Percentiles rank a stretch among this genome's conserved stretches.
phyloP scores from a whole-genome alignment of 805 yeast genomes.

The Teunomyces pallodes region DNA sequence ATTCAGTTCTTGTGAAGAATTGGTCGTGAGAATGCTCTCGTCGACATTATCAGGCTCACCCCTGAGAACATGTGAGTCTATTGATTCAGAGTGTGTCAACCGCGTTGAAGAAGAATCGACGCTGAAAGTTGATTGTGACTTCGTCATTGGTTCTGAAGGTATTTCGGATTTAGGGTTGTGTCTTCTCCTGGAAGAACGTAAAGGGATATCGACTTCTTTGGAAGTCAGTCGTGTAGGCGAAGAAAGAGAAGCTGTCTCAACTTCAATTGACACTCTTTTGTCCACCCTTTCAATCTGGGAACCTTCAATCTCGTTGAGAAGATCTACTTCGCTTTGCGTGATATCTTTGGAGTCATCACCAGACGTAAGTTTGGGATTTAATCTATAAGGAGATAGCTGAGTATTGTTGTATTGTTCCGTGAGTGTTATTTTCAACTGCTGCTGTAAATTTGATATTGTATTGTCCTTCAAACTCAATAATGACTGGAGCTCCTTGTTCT shows the following conservation, averaged over 20 bases:
- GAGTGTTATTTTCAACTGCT: constrained; percentile 2
- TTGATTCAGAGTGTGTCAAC: constrained; percentile 2
- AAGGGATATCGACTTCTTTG: constrained; percentile 15
- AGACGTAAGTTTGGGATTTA: background rate
- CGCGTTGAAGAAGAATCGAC: background rate
- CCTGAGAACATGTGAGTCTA: background rate
- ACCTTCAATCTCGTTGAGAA: background rate
- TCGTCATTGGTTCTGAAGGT: background rate
- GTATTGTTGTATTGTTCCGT: constrained; percentile 1
- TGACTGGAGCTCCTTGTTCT: constrained; percentile 33
- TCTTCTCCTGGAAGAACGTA: constrained; percentile 21
- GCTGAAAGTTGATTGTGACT: constrained; percentile 1
- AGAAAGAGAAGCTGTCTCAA: background rate
- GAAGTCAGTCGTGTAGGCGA: constrained; percentile 2
- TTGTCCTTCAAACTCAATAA: constrained; percentile 7
- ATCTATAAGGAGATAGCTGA: background rate
- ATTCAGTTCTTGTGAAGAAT: constrained; percentile 1
- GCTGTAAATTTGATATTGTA: constrained; percentile 6
- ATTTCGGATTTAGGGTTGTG: constrained; percentile 10
- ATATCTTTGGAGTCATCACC: background rate
- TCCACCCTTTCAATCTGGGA: background rate
- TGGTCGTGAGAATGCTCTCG: background rate
- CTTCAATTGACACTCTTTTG: background rate
- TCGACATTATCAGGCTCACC: background rate
- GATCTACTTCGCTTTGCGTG: constrained; percentile 2